Conservation (phyloP, 148 eudicot genomes). For the Agrostemma githago region DNA sequence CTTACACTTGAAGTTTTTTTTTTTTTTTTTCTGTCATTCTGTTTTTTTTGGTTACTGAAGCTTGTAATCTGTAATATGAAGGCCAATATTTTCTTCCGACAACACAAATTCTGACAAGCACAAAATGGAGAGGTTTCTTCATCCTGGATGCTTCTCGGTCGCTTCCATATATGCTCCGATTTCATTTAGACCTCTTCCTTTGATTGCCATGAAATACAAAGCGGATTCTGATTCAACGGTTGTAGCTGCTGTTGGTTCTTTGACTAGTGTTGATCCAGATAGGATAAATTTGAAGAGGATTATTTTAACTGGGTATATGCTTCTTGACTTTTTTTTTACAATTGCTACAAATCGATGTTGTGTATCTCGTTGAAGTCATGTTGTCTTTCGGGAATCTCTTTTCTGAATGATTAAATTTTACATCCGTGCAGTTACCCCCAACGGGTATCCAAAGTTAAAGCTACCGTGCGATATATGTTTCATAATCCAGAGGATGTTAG, state of each 20-base stretch:
- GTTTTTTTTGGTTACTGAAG: not conserved
- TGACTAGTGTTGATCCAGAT: conserved; percentile 68
- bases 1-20: not conserved
- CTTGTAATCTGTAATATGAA: conserved; percentile 29
- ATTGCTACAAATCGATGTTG: not conserved
- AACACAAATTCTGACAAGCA: conserved; percentile 69
- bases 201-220: conserved; percentile 61
- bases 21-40: not conserved
- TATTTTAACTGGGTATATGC: conserved; percentile 75
- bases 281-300: conserved; percentile 83
- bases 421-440: conserved; percentile 78
- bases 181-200: conserved; percentile 73
- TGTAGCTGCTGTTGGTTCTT: conserved; percentile 83
- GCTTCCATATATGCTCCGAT: conserved; percentile 94
- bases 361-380: not conserved
- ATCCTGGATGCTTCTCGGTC: conserved; percentile 73
- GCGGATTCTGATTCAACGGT: conserved; percentile 39
- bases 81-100: conserved; percentile 90
- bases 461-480: conserved; percentile 87
- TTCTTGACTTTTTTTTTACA: not conserved
- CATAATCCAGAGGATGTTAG: conserved; percentile 93
- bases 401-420: not conserved
- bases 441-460: conserved; percentile 86
- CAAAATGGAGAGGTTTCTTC: conserved; percentile 99
- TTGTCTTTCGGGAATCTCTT: not conserved